These are phyloP conservation scores for rapeseed (Brassica napus) DNA, from an alignment of 345 rosid species.

Conservation along the genomic window DNA sequence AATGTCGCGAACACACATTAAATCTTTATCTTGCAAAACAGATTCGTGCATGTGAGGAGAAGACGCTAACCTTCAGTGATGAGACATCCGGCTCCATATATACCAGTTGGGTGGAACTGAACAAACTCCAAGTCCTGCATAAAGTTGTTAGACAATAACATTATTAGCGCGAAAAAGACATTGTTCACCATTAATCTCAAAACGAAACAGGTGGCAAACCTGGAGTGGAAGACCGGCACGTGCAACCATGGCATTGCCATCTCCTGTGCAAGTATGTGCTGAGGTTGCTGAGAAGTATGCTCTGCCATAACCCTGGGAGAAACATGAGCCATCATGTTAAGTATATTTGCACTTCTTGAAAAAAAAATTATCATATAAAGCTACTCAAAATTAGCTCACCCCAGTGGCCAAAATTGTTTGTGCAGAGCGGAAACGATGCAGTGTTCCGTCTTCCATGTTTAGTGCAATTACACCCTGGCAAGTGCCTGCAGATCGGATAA, in stretches of 20 bases:
- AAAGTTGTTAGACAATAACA: constrained; percentile 8
- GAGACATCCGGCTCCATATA: constrained; percentile 97
- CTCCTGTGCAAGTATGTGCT: constrained; percentile 99
- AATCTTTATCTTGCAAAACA: constrained; percentile 5
- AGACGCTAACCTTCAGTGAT: constrained; percentile 88
- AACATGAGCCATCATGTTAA: constrained; percentile 12
- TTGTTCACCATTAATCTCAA: neutral
- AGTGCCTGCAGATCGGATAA: constrained; percentile 56
- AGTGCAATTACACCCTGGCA: constrained; percentile 97
- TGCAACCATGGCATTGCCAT: constrained; percentile 98
- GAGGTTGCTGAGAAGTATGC: constrained; percentile 98
- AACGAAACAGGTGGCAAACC: constrained; percentile 47
- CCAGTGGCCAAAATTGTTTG: constrained; percentile 98
- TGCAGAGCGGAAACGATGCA: constrained; percentile 78
- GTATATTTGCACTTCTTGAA: neutral
- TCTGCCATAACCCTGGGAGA: constrained; percentile 90
- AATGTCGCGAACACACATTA: neutral
- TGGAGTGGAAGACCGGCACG: constrained; percentile 90
- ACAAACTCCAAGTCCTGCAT: constrained; percentile 96
- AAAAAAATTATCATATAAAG: neutral
- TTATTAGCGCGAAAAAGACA: constrained; percentile 4
- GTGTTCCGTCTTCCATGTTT: constrained; percentile 96
- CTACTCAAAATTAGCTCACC: constrained; percentile 44
- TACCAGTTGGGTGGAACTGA: constrained; percentile 99
- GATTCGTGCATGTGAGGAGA: constrained; percentile 14